Conservation (phyloP, 139 green algal species). For the Micromonas commoda region DNA sequence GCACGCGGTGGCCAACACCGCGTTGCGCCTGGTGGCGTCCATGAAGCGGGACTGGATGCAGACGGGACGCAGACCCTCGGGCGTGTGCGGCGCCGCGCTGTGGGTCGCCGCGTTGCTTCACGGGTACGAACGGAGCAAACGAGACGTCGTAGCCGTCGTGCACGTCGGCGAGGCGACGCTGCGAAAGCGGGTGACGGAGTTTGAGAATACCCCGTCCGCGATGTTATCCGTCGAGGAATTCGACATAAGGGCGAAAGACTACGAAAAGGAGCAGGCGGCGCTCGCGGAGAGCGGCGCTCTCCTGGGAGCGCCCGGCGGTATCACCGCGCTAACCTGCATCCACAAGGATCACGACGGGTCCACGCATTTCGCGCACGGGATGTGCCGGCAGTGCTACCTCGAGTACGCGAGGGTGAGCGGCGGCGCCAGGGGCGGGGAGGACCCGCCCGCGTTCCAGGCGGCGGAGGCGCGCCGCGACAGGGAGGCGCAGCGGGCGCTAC, state of each 20-base stretch:
- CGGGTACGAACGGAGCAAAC: constrained; percentile 67
- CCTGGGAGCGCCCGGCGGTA: neutral
- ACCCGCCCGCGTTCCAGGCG: constrained; percentile 55
- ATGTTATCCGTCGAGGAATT: constrained; percentile 53
- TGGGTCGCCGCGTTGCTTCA: constrained; percentile 90
- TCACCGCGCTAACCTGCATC: constrained; percentile 21
- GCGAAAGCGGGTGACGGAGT: constrained; percentile 75
- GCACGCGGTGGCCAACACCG: constrained; percentile 66
- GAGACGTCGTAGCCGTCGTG: constrained; percentile 69
- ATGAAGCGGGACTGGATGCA: constrained; percentile 99
- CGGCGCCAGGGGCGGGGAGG: constrained; percentile 42
- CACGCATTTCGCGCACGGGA: constrained; percentile 43
- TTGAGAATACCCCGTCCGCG: constrained; percentile 51
- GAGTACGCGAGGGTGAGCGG: constrained; percentile 52
- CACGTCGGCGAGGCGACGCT: constrained; percentile 88
- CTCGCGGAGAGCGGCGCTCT: neutral
- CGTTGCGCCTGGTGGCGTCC: constrained; percentile 73
- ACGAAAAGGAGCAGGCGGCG: constrained; percentile 34
- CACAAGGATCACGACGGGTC: constrained; percentile 25
- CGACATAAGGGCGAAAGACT: constrained; percentile 33
- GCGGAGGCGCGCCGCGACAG: constrained; percentile 9
- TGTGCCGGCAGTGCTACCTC: constrained; percentile 43
- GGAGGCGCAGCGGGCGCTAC: neutral
- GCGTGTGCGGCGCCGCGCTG: constrained; percentile 90
- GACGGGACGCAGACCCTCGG: constrained; percentile 77